Base-by-base conservation (phyloP, 208 protist genomes). In the Leishmania tarentolae region DNA sequence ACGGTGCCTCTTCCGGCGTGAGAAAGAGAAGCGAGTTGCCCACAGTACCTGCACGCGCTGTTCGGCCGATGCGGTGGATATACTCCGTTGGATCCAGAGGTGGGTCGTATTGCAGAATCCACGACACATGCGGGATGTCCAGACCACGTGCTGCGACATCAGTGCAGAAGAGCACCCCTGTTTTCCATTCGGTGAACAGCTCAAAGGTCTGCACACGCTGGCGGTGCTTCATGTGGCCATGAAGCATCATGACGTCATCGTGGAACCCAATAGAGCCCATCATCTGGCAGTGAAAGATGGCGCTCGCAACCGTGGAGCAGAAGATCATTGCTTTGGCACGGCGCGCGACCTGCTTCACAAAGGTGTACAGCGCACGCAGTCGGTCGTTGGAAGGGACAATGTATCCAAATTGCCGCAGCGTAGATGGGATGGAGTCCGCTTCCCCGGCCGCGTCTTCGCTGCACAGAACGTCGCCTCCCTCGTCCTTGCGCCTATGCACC, bases 261-360 rank as follows among this genome's bases (percentile, higher is more conserved):
- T 99, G 98, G 66, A 99, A 97, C 71, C 99, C 98, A 40, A 99
- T 97, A 81, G 99, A 99, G 85, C 99, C 99, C 83, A 99, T 95
- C 76, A 99, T 98, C 86, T 99, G 98, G 75, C 93, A 98, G 90
- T 99, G 98, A 86, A 98, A 99, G 82, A 98, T 99, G 44, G 99
- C 98, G 47, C 94, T 97, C 56, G 99, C 98, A 79, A 99, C 98
- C 37, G 96, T 98, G 24, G 97, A 99, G 82, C 99, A 97, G 92
- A 99, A 99, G 66, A 99, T 92, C 90, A 99, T 99, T 63, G 99
- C 91, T 88, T 99, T 97, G 52, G 85, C 86, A n/a, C 86, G 94
- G 73, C 99, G 98, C 47, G 99, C 98, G 21, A 99, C 95, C 76
- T 98, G 98, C 89, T 99, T 99, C 21, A 99, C 88, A 89, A 99